Base-by-base conservation (phyloP, 768 basidiomycete species). In the Naganishia friedmannii region DNA sequence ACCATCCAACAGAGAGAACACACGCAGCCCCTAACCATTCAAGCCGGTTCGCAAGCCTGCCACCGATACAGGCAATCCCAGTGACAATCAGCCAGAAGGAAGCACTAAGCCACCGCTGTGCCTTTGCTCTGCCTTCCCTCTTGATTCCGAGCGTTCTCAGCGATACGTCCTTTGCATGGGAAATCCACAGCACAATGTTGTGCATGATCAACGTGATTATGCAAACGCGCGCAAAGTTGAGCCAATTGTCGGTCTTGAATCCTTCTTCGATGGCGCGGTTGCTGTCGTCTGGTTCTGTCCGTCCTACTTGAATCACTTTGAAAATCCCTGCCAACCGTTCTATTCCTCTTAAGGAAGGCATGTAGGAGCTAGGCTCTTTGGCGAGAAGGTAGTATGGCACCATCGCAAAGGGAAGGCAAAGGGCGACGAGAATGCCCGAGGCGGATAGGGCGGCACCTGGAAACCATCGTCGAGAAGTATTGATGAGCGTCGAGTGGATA, bases 341-440 rank as follows among this genome's bases (percentile, higher is more conserved):
- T 10, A n/a, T 10, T 32, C 34, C 48, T 28, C 19, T 17, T 26
- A 53, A 5, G 15, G 60, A 63, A 9, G 60, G 60, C 60, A 63
- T 42, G 26, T 13, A 7, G 10, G 42, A 42, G 42, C 39, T 63
- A 7, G 60, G 39, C 7, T 63, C 60, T 63, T 42, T 45, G 13
- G 60, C 60, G 23, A 63, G 39, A 55, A 80, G 78, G 70, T 80
- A 80, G 68, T 80, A 80, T 48, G 79, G 79, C 5, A 80, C 79
- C 7, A 80, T 70, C 2, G 77, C 75, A 31, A 78, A 71, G 7
- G 79, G 79, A 13, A 80, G 74, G 34, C 73, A 69, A 4, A 80
- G 71, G 34, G 73, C 58, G 15, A 79, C 72, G 42, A 80, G 72
- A 23, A 67, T 69, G 0, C 65, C 60, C 21, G 78, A 73, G 10